Evolutionary conservation across 2,329 filamentous ascomycete species (phyloP).

Genomic region (Xylariales sp.): DNA sequence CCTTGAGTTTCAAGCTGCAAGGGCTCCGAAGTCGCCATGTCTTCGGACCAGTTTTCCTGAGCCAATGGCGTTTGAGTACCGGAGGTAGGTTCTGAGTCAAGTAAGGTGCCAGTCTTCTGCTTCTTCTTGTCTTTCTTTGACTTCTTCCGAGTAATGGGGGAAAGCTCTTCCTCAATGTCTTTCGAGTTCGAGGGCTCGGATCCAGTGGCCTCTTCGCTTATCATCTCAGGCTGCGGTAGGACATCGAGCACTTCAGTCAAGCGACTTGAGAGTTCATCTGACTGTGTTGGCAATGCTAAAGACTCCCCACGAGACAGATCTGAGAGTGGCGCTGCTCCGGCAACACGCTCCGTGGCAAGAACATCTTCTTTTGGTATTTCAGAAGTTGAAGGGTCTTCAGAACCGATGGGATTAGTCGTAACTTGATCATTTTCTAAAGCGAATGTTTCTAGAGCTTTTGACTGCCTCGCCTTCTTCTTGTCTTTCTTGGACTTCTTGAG

Average conservation of each 20-base stretch:
- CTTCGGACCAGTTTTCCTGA: slow-evolving; percentile 9
- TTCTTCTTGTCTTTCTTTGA: slow-evolving; percentile 25
- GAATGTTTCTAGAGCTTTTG: slow-evolving; percentile 3
- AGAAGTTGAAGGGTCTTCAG: background rate
- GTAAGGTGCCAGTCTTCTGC: slow-evolving; percentile 25
- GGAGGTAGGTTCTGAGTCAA: slow-evolving; percentile 12
- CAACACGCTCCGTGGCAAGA: background rate
- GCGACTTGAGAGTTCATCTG: background rate
- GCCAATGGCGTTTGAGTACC: slow-evolving; percentile 10
- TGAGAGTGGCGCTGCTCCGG: background rate
- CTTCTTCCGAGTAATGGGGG: slow-evolving; percentile 22
- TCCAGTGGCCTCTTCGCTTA: background rate
- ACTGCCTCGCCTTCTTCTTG: slow-evolving; percentile 27
- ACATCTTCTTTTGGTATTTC: background rate
- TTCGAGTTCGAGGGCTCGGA: slow-evolving; percentile 5
- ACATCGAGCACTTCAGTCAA: background rate
- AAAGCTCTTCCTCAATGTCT: slow-evolving; percentile 21
- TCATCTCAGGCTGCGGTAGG: background rate
- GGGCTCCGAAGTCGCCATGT: slow-evolving; percentile 10
- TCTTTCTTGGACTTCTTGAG: slow-evolving; percentile 17
- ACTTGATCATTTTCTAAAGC: slow-evolving; percentile 3
- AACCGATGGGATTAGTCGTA: slow-evolving; percentile 11
- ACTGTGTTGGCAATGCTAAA: background rate
- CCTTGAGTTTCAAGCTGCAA: background rate
- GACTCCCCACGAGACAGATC: background rate